Base-by-base conservation (phyloP, 2,329 filamentous ascomycete genomes). In the Ceratocystis cacaofunesta region DNA sequence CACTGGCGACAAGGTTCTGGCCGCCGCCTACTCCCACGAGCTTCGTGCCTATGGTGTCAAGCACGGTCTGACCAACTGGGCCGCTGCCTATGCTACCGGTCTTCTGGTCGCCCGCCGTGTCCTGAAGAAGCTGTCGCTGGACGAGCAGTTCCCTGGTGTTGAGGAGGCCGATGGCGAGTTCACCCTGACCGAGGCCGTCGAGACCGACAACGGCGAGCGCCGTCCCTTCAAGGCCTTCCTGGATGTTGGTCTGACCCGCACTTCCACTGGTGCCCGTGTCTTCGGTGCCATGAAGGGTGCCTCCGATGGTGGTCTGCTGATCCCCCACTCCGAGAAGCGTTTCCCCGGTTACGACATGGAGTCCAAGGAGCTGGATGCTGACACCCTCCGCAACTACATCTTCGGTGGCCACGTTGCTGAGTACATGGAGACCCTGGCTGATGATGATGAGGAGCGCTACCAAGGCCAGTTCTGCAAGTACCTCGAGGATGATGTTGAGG, bases 281-380 rank as follows among this genome's bases (percentile, higher is more conserved):
- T 99, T 99, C 77, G 94, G 90, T 80, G 94, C 92, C 80, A 91
- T 99, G 89, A 99, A 99, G 89, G 94, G 94, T 84, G 92, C 92
- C 74, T 97, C 92, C 60, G 94, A 99, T 79, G 94, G 94, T 79
- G 94, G 94, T 78, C 89, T 99, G 79, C 85, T 92, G 79, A 82
- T 99, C 73, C 94, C 94, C 74, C 94, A 99, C 89, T 96, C 90
- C 73, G 92, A 97, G 86, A 96, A 94, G 86, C 92, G 94, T 74
- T 99, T 99, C 90, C 94, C 94, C 74, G 94, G 94, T 75, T 99
- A 82, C 87, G 94, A 99, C 78, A 89, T 96, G 41, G 94, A 99
- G 84, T 80, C 82, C 78, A 92, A 99, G 88, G 92, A 97, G 85
- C 90, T 99, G 74, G 94, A 99, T 74, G 85, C 91, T 74, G 94